Evolutionary conservation across 306 rosid species (phyloP), one percentile per base, ranked within the genome.

Genomic region (Prunus kanzakura): DNA sequence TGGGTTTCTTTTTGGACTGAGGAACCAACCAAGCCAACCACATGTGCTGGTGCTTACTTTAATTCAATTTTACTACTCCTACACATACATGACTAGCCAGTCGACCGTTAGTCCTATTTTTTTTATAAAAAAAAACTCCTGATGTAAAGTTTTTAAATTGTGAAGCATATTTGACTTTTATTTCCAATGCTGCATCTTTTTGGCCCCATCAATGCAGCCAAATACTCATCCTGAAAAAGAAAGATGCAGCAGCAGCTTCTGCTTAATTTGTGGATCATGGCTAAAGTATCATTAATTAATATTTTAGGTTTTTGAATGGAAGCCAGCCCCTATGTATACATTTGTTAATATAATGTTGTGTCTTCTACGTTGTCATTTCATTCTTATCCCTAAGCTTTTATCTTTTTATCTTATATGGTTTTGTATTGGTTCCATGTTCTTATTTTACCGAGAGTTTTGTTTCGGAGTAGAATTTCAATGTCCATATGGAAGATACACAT

Each of bases 71-170:
- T 43, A 30, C 35, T 54, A 18, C 2, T 13, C 51, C 10, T 2
- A 13, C 46, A 6, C 62, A 11, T 9, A 51, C 27, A 2, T 0
- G 67, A 22, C 52, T 25, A 22, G 41, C 67, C 30, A 47, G 47
- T 69, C 70, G 76, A 77, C 75, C 70, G 76, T 77, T 77, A 1
- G 29, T 25, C 5, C 1, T 18, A 6, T 54, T 52, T 22, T 47
- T 66, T 10, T 8, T 1, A 0, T 30, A 30, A 3, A 30, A 3
- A 30, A 54, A 54, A n/a, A 35, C 43, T 35, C 43, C 8, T 35
- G 43, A 6, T 35, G 43, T 35, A 35, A 4, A 55, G n/a, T 10
- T 65, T 57, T 1, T 0, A 27, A 41, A 56, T 46, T 38, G 38
- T 51, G 11, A 49, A 29, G 71, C 52, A 1, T 16, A 73, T 15